Evolutionary conservation across 805 yeast genomes (phyloP).

Genomic region (Wickerhamomyces ciferrii): DNA sequence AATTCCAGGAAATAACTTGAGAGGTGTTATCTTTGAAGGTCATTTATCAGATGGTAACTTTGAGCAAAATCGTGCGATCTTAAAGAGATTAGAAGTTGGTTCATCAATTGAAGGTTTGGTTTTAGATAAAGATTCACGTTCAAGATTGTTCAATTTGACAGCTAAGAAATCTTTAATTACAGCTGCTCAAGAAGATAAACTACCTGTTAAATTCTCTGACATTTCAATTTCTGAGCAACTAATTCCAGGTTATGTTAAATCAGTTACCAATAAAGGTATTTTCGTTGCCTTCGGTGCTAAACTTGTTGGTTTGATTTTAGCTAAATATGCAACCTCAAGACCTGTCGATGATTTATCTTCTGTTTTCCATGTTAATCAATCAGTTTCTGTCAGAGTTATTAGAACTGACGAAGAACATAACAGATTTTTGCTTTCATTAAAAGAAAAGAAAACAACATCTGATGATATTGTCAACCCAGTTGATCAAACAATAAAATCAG

Average conservation of each 20-base stretch:
- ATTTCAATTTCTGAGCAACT: conserved; percentile 40
- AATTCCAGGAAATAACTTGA: conserved; percentile 37
- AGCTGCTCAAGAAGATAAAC: conserved; percentile 45
- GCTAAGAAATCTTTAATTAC: conserved; percentile 62
- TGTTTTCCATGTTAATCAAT: conserved; percentile 59
- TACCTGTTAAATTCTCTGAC: conserved; percentile 62
- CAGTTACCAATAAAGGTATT: conserved; percentile 74
- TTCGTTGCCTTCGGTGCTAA: conserved; percentile 79
- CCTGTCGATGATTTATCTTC: conserved; percentile 47
- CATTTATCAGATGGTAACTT: conserved; percentile 74
- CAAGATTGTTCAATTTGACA: conserved; percentile 57
- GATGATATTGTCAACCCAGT: conserved; percentile 47
- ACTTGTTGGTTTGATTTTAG: conserved; percentile 78
- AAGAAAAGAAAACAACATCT: conserved; percentile 26
- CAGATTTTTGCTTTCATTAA: conserved; percentile 66
- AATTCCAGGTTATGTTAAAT: conserved; percentile 71
- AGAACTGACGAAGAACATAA: conserved; percentile 63
- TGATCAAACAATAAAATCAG: conserved; percentile 42
- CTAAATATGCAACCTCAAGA: conserved; percentile 59
- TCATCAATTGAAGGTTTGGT: conserved; percentile 52
- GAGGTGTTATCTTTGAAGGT: conserved; percentile 70
- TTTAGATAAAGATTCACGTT: conserved; percentile 58
- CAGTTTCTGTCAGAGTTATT: conserved; percentile 63
- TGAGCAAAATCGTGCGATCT: conserved; percentile 62
- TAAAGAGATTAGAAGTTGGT: conserved; percentile 64